Conservation (phyloP, 495 filamentous ascomycete genomes). For the Arthonia radiata region DNA sequence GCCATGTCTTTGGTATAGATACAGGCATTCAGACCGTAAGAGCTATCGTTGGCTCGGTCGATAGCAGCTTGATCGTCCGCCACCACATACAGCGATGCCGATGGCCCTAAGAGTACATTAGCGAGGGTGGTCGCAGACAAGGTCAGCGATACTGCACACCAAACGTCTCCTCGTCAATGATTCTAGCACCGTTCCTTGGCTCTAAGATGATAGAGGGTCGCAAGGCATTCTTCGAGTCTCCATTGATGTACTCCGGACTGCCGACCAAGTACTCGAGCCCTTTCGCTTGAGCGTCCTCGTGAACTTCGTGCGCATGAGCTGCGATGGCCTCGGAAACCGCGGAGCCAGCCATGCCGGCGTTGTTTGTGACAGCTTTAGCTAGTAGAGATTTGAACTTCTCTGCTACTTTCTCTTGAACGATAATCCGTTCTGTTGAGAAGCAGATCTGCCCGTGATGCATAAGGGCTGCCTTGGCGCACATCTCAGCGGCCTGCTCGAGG, state of each 20-base stretch:
- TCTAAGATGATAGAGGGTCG: slow-evolving; percentile 9
- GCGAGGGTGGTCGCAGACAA: no score
- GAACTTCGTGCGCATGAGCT: slow-evolving; percentile 7
- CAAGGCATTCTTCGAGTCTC: slow-evolving; percentile 2
- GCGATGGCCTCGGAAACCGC: slow-evolving; percentile 8
- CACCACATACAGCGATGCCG: slow-evolving; percentile 6
- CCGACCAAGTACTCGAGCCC: slow-evolving; percentile 9
- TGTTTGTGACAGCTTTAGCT: slow-evolving; percentile 4
- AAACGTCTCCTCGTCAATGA: slow-evolving; percentile 9
- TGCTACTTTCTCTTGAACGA: slow-evolving; percentile 48
- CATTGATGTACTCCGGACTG: slow-evolving; percentile 5
- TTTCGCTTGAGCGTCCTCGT: slow-evolving; percentile 6
- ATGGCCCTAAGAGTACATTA: no score
- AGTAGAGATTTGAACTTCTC: slow-evolving; percentile 28
- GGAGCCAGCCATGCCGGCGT: no score
- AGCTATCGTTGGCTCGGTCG: slow-evolving; percentile 3
- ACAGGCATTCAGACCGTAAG: slow-evolving; percentile 8
- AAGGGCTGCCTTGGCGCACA: slow-evolving; percentile 27
- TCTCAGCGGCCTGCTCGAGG: slow-evolving; percentile 27
- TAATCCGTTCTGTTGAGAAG: slow-evolving; percentile 74
- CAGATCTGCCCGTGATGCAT: slow-evolving; percentile 57
- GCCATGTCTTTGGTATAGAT: slow-evolving; percentile 7
- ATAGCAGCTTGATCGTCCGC: slow-evolving; percentile 4
- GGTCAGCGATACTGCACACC: no score
- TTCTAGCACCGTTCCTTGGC: slow-evolving; percentile 4